A percentile compares a stretch with the other conserved stretches of the same genome.
phyloP scores from a whole-genome alignment of 768 basidiomycete genomes.

The Macrolepiota albuminosa region DNA sequence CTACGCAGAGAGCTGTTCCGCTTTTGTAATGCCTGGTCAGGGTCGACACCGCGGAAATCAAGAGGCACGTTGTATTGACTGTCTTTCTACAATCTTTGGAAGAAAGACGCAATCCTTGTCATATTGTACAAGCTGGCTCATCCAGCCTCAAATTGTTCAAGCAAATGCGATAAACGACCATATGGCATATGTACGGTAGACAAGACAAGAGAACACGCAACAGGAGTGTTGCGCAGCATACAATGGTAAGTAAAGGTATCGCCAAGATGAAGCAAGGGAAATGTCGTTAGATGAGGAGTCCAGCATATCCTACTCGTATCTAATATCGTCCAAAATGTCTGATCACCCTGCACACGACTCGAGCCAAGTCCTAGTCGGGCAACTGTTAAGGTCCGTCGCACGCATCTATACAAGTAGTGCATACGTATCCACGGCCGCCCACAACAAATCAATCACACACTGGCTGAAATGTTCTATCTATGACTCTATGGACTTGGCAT shows the following conservation, averaged over 20 bases:
- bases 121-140: too few relatives aligned
- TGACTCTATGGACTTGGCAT: constrained; percentile 18
- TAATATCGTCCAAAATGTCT: background rate
- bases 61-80: too few relatives aligned
- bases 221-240: background rate
- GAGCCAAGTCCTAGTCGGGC: background rate
- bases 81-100: too few relatives aligned
- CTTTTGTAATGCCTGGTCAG: too few relatives aligned
- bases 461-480: background rate
- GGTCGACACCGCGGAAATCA: too few relatives aligned
- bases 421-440: background rate
- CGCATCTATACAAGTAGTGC: background rate
- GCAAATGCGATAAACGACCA: background rate
- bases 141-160: too few relatives aligned
- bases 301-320: background rate
- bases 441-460: background rate
- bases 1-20: too few relatives aligned
- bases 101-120: too few relatives aligned
- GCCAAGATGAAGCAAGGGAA: constrained; percentile 2
- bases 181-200: constrained; percentile 1
- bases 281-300: background rate
- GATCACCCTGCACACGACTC: background rate
- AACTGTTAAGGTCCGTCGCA: background rate
- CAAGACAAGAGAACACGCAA: background rate
- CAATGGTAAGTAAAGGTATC: constrained; percentile 2